Conservation (phyloP, 495 filamentous ascomycete genomes). For the Tetracladium setigerum region DNA sequence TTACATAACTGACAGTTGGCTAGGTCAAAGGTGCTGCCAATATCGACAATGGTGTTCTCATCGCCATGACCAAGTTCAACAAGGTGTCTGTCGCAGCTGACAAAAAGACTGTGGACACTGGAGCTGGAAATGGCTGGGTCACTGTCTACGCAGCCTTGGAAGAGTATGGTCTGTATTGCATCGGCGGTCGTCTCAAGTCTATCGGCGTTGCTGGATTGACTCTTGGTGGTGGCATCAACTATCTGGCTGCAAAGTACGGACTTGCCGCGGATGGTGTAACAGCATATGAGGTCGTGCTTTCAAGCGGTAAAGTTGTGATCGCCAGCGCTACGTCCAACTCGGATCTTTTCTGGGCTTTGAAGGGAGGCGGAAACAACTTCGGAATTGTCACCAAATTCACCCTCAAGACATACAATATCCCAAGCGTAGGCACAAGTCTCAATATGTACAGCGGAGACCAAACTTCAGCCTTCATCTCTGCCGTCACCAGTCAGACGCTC, state of each 20-base stretch:
- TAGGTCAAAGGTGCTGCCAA: constrained; percentile 21
- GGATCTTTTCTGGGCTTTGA: constrained; percentile 46
- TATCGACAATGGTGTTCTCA: constrained; percentile 24
- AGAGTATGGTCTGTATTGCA: constrained; percentile 28
- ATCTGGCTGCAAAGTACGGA: constrained; percentile 32
- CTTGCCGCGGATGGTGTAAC: constrained; percentile 39
- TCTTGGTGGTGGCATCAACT: constrained; percentile 33
- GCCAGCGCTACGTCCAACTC: constrained; percentile 33
- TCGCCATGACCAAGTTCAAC: constrained; percentile 25
- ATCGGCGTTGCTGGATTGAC: constrained; percentile 51
- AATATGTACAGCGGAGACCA: background rate
- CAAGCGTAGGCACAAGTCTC: constrained; percentile 5
- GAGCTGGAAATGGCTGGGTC: constrained; percentile 32
- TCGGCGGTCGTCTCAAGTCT: constrained; percentile 42
- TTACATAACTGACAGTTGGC: background rate
- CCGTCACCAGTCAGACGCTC: background rate
- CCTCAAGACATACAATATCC: constrained; percentile 28
- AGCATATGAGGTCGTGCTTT: constrained; percentile 42
- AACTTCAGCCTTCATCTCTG: constrained; percentile 1
- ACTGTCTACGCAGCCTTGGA: constrained; percentile 41
- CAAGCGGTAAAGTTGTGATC: constrained; percentile 37
- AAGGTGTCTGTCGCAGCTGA: constrained; percentile 23
- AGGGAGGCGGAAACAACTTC: constrained; percentile 47
- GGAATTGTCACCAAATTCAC: constrained; percentile 49
- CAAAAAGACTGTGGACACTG: constrained; percentile 24